A percentile compares a stretch with the other conserved stretches of the same genome.
phyloP scores from a whole-genome alignment of 2,329 filamentous ascomycete genomes.

The Gyromitra esculenta region DNA sequence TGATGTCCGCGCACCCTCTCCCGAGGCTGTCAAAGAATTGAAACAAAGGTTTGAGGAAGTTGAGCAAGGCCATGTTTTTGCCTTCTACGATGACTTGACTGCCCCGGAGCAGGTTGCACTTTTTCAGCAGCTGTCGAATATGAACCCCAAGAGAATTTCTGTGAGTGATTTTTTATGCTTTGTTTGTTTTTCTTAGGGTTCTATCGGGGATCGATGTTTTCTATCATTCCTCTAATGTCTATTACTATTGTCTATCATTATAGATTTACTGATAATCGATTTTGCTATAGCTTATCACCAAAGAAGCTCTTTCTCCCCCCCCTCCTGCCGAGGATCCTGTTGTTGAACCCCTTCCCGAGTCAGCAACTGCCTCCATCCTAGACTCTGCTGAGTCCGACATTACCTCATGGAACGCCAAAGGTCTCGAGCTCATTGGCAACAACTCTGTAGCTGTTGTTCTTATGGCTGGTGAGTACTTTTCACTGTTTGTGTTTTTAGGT shows the following conservation, averaged over 20 bases:
- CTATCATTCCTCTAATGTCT: neutral
- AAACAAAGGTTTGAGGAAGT: conserved; percentile 77
- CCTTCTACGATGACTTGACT: conserved; percentile 84
- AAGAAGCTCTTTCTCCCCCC: conserved; percentile 82
- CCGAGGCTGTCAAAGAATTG: conserved; percentile 65
- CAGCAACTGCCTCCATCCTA: conserved; percentile 87
- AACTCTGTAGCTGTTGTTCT: conserved; percentile 85
- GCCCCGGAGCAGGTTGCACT: conserved; percentile 78
- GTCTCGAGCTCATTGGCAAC: conserved; percentile 72
- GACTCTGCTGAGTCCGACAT: conserved; percentile 84
- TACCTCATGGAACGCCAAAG: conserved; percentile 81
- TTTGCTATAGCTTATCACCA: conserved; percentile 80
- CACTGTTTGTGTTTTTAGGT: neutral
- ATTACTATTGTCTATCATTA: neutral
- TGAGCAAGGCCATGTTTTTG: conserved; percentile 82
- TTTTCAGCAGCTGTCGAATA: conserved; percentile 80
- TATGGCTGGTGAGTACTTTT: conserved; percentile 70
- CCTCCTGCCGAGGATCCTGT: conserved; percentile 62
- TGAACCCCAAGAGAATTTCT: conserved; percentile 72
- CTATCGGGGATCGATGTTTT: neutral
- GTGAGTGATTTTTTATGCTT: conserved; percentile 34
- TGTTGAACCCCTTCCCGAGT: conserved; percentile 87
- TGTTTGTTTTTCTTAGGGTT: neutral
- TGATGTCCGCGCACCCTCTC: conserved; percentile 59
- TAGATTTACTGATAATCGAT: conserved; percentile 22